Evolutionary conservation across 352 stramenopile genomes (phyloP).

Genomic region (Thalassiosira tumida): DNA sequence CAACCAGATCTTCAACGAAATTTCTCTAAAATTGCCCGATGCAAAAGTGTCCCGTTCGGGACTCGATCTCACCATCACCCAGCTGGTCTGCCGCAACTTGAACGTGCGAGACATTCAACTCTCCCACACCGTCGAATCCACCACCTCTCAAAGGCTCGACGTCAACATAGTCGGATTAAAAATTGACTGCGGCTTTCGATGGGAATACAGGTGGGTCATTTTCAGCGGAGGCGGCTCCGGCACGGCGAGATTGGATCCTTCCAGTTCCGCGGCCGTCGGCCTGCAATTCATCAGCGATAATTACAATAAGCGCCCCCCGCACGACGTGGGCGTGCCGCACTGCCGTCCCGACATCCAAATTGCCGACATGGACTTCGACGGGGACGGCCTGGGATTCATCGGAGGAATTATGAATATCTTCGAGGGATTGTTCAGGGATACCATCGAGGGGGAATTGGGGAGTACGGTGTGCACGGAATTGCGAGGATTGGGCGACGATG

Average conservation of each 20-base stretch:
- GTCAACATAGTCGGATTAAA: constrained; percentile 74
- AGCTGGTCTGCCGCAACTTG: constrained; percentile 80
- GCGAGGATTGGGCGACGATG: constrained; percentile 48
- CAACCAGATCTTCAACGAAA: constrained; percentile 33
- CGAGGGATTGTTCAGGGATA: constrained; percentile 70
- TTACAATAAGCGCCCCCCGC: constrained; percentile 66
- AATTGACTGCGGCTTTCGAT: constrained; percentile 81
- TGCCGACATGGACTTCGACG: constrained; percentile 78
- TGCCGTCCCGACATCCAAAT: constrained; percentile 75
- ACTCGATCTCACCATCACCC: constrained; percentile 78
- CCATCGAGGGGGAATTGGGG: constrained; percentile 65
- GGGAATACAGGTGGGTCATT: constrained; percentile 71
- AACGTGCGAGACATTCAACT: constrained; percentile 79
- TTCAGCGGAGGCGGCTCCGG: constrained; percentile 40
- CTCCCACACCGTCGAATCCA: constrained; percentile 51
- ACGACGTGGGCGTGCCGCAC: constrained; percentile 35
- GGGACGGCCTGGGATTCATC: constrained; percentile 70
- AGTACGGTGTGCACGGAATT: constrained; percentile 80
- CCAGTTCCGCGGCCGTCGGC: not conserved
- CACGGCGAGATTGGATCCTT: not conserved
- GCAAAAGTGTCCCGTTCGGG: constrained; percentile 1
- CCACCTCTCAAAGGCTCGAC: constrained; percentile 54
- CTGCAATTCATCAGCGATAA: constrained; percentile 61
- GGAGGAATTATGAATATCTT: constrained; percentile 78
- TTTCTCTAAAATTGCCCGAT: constrained; percentile 28